Percentiles rank a stretch among this genome's conserved stretches.
These are phyloP conservation scores for Hyphopichia wangnamkhiaoensis DNA, from an alignment of 1,139 yeast genomes.

Conservation along the genomic window DNA sequence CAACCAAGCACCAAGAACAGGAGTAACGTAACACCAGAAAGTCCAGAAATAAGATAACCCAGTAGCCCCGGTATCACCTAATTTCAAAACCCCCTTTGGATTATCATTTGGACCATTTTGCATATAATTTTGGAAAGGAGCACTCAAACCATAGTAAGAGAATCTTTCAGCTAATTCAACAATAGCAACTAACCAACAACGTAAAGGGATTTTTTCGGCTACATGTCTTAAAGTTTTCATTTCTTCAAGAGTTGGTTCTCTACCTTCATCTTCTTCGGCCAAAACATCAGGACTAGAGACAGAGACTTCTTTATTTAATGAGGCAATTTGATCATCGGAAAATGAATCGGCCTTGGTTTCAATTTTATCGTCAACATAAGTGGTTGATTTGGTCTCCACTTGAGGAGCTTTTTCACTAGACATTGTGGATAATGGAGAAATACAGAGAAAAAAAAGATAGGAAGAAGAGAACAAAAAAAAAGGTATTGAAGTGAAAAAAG, in stretches of 20 bases:
- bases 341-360: too few species aligned
- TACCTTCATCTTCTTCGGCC: conserved; percentile 24
- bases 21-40: conserved; percentile 82
- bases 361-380: neutral
- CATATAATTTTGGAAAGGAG: conserved; percentile 79
- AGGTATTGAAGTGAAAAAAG: too few species aligned
- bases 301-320: neutral
- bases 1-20: conserved; percentile 73
- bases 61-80: conserved; percentile 67
- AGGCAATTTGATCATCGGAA: neutral
- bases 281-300: neutral
- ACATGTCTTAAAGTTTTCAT: conserved; percentile 43
- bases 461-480: too few species aligned
- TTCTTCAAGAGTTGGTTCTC: conserved; percentile 41
- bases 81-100: conserved; percentile 62
- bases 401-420: neutral
- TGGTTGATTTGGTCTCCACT: neutral
- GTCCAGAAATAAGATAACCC: conserved; percentile 77
- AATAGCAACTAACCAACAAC: conserved; percentile 72
- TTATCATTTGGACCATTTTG: conserved; percentile 49
- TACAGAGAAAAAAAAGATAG: too few species aligned
- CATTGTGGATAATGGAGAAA: too few species aligned
- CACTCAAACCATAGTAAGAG: conserved; percentile 78
- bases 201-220: conserved; percentile 38
- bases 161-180: conserved; percentile 84